A percentile compares a stretch with the other conserved stretches of the same genome.
Conservation (phyloP, 139 green algal species). For the Chlamydomonas schloesseri region DNA sequence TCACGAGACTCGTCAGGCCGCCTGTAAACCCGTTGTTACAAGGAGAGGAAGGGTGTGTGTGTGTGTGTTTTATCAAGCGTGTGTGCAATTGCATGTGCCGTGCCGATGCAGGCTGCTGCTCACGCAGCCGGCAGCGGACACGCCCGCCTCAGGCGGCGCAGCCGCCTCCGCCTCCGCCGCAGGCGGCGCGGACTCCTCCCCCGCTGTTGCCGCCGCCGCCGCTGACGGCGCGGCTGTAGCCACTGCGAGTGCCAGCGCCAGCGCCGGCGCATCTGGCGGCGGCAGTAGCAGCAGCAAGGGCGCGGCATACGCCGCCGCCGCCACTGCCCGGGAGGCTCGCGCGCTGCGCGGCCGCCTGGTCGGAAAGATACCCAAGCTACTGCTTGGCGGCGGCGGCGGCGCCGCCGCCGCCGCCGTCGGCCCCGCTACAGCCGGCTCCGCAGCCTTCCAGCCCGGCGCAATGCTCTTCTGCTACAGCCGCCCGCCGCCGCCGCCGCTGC, state of each 20-base stretch:
- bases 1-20: no score
- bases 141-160: background rate
- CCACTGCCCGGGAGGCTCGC: constrained; percentile 22
- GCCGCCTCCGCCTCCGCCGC: background rate
- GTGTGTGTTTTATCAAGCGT: no score
- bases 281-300: constrained; percentile 24
- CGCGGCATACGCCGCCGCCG: constrained; percentile 20
- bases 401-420: background rate
- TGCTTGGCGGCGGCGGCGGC: background rate
- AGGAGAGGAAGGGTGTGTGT: no score
- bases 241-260: background rate
- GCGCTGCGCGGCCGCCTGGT: constrained; percentile 12
- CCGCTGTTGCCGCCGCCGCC: background rate
- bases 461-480: constrained; percentile 38
- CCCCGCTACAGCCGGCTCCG: no score
- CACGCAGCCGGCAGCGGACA: background rate
- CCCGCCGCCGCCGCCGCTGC: constrained; percentile 30
- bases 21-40: no score
- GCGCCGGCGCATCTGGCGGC: background rate
- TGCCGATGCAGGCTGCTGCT: constrained; percentile 1
- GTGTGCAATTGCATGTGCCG: no score
- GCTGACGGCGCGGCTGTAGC: background rate
- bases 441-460: constrained; percentile 21
- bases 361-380: constrained; percentile 6
- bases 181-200: background rate